phyloP scores from a whole-genome alignment of 2,329 filamentous ascomycete species.

The Calonectria crousiana region DNA sequence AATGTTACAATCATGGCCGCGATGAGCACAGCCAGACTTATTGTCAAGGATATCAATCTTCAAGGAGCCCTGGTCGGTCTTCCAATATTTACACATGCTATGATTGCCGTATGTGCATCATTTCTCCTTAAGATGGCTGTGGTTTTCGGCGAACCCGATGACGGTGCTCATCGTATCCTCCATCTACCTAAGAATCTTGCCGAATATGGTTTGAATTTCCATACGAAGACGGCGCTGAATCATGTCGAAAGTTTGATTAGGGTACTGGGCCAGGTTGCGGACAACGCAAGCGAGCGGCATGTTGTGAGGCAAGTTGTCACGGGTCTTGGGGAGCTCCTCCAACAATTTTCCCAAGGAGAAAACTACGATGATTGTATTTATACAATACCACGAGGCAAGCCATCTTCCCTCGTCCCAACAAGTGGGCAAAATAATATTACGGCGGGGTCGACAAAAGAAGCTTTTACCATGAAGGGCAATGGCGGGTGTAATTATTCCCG shows the following conservation, averaged over 20 bases:
- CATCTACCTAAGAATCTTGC: neutral
- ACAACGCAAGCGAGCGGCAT: neutral
- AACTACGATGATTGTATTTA: neutral
- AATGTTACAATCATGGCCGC: neutral
- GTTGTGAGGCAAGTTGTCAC: neutral
- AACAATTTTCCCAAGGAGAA: neutral
- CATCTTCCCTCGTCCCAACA: too few species aligned
- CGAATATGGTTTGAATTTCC: neutral
- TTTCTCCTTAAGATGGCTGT: slow-evolving; percentile 1
- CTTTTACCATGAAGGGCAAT: too few species aligned
- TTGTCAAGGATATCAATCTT: neutral
- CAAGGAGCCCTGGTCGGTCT: neutral
- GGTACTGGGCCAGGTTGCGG: neutral
- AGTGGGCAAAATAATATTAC: too few species aligned
- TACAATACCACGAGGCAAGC: neutral
- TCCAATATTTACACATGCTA: neutral
- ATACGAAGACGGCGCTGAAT: neutral
- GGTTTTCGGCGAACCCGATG: neutral
- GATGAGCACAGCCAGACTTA: neutral
- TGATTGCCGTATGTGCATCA: neutral
- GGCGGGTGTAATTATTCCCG: neutral
- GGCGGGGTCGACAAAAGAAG: neutral
- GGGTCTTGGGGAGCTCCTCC: neutral
- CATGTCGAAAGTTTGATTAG: neutral
- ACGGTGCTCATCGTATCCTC: neutral